Evolutionary conservation across 116 monocot genomes (phyloP).

Genomic region (Phalaenopsis hybrid): DNA sequence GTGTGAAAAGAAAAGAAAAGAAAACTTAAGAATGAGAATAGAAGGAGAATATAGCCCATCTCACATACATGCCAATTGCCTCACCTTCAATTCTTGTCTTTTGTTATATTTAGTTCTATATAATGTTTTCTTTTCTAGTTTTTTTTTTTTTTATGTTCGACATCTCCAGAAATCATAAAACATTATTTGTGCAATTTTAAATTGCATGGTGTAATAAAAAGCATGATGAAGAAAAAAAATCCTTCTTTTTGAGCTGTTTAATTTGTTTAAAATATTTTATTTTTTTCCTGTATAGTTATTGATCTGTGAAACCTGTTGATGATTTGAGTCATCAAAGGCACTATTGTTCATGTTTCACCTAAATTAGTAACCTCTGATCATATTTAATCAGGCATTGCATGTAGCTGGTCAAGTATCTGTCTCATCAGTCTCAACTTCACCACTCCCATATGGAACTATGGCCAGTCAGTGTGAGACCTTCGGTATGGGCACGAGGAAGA

Average conservation of each 20-base stretch:
- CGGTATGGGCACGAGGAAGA: slow-evolving; percentile 74
- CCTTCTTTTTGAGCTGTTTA: too few relatives aligned
- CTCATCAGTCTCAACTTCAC: slow-evolving; percentile 77
- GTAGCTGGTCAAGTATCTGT: slow-evolving; percentile 93
- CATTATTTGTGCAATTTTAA: neutral
- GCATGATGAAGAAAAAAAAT: too few relatives aligned
- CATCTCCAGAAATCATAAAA: neutral
- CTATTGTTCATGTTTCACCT: neutral
- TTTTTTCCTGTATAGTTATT: neutral
- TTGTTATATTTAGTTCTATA: neutral
- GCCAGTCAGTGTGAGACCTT: slow-evolving; percentile 90
- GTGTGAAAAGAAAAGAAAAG: too few relatives aligned
- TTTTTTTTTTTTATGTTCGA: neutral
- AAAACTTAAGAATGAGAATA: too few relatives aligned
- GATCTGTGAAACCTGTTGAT: neutral
- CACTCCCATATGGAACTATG: slow-evolving; percentile 87
- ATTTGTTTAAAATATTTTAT: neutral
- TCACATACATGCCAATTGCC: too few relatives aligned
- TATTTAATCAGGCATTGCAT: slow-evolving; percentile 61
- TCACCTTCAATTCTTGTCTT: neutral
- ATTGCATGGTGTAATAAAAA: too few relatives aligned
- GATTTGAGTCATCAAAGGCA: neutral
- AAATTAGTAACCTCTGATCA: too few relatives aligned
- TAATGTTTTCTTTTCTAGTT: neutral
- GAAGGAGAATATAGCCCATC: too few relatives aligned